Percentiles rank a stretch among this genome's conserved stretches.
Conservation (phyloP, 306 rosid species). For the Acmispon strigosus region DNA sequence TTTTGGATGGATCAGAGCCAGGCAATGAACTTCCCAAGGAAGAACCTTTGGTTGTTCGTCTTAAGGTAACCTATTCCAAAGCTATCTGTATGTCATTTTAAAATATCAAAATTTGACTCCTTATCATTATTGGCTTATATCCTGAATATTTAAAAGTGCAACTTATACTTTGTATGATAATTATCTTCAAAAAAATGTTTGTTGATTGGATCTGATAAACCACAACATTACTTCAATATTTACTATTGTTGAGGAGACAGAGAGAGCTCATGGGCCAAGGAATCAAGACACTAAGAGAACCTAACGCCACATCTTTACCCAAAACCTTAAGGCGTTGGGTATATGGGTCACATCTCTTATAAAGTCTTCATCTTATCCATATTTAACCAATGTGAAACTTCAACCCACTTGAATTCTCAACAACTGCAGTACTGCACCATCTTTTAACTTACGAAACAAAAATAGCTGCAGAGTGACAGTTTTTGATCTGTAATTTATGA, state of each 20-base stretch:
- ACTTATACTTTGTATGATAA: neutral
- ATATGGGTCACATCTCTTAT: too few species aligned
- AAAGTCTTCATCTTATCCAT: too few species aligned
- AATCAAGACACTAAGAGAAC: too few species aligned
- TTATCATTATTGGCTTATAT: constrained; percentile 1
- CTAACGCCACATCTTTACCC: too few species aligned
- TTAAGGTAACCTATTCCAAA: constrained; percentile 49
- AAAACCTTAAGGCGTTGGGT: too few species aligned
- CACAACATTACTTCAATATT: neutral
- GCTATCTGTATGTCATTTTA: neutral
- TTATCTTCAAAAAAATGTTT: neutral
- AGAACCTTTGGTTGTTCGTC: constrained; percentile 83
- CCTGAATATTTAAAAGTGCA: neutral
- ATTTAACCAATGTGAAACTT: too few species aligned
- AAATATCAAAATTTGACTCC: neutral
- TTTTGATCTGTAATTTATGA: constrained; percentile 4
- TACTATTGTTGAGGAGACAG: too few species aligned
- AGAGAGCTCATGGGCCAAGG: too few species aligned
- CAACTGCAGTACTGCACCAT: constrained; percentile 5
- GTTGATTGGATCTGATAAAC: neutral
- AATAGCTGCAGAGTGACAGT: neutral
- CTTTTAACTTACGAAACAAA: neutral
- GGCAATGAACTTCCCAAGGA: constrained; percentile 50
- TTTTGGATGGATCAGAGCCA: constrained; percentile 33
- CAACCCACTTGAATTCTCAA: too few species aligned